These are phyloP conservation scores for Paraleonurus japonicus DNA, from an alignment of 257 asterid genomes.

Conservation along the genomic window DNA sequence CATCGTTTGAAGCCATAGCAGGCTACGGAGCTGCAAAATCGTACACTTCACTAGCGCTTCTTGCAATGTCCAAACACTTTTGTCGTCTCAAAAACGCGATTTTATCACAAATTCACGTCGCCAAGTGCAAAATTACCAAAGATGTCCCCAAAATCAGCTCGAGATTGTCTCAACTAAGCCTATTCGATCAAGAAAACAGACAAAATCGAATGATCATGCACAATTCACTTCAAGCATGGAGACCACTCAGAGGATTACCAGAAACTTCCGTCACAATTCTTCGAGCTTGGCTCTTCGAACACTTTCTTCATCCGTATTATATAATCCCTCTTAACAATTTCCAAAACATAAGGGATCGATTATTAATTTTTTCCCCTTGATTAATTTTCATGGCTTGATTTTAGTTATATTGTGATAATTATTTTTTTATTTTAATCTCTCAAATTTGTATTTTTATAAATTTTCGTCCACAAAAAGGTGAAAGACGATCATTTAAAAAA, in stretches of 20 bases:
- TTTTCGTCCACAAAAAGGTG: no score
- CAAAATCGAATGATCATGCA: constrained; percentile 43
- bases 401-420: no score
- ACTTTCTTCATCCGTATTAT: constrained; percentile 85
- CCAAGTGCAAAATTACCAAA: constrained; percentile 41
- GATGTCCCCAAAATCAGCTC: constrained; percentile 62
- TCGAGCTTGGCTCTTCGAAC: constrained; percentile 96
- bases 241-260: constrained; percentile 85
- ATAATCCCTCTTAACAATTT: background rate
- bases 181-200: constrained; percentile 52
- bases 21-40: constrained; percentile 75
- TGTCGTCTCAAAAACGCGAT: constrained; percentile 61
- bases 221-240: constrained; percentile 58
- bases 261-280: constrained; percentile 77
- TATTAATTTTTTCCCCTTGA: no score
- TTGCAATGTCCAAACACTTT: constrained; percentile 91
- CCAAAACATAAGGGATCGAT: no score
- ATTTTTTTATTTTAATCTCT: no score
- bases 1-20: constrained; percentile 69
- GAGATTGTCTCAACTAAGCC: constrained; percentile 54
- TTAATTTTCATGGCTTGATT: no score
- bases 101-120: constrained; percentile 48
- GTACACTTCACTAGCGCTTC: constrained; percentile 78
- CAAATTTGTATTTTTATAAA: no score
- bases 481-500: no score